A percentile compares a stretch with the other conserved stretches of the same genome.
Evolutionary conservation across 495 filamentous ascomycete genomes (phyloP).

Genomic region (Thozetella sp.): DNA sequence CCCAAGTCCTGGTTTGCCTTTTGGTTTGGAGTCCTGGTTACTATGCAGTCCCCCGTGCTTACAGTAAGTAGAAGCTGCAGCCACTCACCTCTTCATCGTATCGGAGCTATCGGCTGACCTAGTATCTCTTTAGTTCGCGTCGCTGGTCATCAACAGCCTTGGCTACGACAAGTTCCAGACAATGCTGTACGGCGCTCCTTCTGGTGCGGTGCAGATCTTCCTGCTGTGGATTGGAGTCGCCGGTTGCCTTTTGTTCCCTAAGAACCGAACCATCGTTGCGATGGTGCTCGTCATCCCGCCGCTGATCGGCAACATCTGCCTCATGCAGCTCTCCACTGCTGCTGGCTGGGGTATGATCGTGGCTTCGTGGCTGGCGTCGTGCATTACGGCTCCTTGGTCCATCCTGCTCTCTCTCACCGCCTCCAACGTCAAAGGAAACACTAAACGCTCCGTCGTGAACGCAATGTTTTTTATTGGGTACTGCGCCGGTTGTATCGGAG

Average conservation of each 20-base stretch:
- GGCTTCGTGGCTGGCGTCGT: slow-evolving; percentile 1
- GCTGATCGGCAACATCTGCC: not conserved
- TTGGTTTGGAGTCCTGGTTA: slow-evolving; percentile 3
- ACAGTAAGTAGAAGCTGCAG: not conserved
- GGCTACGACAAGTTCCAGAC: slow-evolving; percentile 2
- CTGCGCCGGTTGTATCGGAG: slow-evolving; percentile 4
- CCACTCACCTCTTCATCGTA: no score
- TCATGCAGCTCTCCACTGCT: not conserved
- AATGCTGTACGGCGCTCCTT: slow-evolving; percentile 3
- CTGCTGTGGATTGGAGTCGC: slow-evolving; percentile 4
- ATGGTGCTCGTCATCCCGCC: slow-evolving; percentile 3
- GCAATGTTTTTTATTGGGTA: slow-evolving; percentile 5
- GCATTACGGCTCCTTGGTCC: not conserved
- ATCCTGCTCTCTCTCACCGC: slow-evolving; percentile 3
- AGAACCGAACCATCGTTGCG: not conserved
- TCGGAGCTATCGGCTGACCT: no score
- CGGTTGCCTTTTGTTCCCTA: not conserved
- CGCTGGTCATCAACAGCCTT: slow-evolving; percentile 4
- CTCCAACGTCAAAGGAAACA: slow-evolving; percentile 4
- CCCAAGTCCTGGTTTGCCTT: slow-evolving; percentile 5
- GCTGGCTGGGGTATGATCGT: slow-evolving; percentile 6
- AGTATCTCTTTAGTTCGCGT: not conserved
- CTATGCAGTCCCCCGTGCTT: slow-evolving; percentile 4
- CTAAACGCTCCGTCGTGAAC: not conserved
- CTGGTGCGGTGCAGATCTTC: not conserved